Evolutionary conservation across 2,329 filamentous ascomycete species (phyloP).

Genomic region (Thelonectria rubi): DNA sequence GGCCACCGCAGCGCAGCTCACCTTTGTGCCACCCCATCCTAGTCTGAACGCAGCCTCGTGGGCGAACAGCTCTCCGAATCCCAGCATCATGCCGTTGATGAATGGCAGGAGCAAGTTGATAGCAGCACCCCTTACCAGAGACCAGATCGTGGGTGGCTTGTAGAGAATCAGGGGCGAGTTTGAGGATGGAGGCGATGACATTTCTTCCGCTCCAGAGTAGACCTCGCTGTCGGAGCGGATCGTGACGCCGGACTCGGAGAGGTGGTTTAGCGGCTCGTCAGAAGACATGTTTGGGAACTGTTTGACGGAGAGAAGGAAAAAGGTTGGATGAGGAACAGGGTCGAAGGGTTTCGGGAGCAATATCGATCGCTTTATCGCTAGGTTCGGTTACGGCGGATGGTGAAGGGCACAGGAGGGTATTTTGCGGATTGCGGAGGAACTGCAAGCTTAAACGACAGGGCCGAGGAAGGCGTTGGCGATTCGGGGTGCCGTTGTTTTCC

Average conservation of each 20-base stretch:
- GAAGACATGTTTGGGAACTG: conserved; percentile 58
- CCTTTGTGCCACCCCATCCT: conserved; percentile 94
- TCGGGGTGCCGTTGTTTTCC: conserved; percentile 28
- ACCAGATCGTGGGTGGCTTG: conserved; percentile 87
- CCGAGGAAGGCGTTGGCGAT: conserved; percentile 38
- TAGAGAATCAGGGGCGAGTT: conserved; percentile 83
- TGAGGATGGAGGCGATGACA: conserved; percentile 69
- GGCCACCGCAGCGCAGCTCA: conserved; percentile 53
- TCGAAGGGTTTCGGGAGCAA: neutral
- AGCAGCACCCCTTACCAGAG: conserved; percentile 83
- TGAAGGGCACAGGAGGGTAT: neutral
- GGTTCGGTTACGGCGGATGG: neutral
- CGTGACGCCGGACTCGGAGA: conserved; percentile 78
- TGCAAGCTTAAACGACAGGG: conserved; percentile 23
- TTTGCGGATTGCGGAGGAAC: conserved; percentile 8
- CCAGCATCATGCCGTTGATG: conserved; percentile 97
- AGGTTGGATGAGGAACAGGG: neutral
- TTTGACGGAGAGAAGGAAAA: neutral
- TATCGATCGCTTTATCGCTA: neutral
- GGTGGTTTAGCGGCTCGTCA: conserved; percentile 59
- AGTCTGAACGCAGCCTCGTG: conserved; percentile 94
- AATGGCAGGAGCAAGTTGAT: conserved; percentile 97
- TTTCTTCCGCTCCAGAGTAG: conserved; percentile 74
- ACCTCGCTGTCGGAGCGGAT: conserved; percentile 86
- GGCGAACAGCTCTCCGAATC: conserved; percentile 95